Evolutionary conservation across 1,284 basidiomycete genomes (phyloP).

Genomic region (Pisolithus thermaeus): DNA sequence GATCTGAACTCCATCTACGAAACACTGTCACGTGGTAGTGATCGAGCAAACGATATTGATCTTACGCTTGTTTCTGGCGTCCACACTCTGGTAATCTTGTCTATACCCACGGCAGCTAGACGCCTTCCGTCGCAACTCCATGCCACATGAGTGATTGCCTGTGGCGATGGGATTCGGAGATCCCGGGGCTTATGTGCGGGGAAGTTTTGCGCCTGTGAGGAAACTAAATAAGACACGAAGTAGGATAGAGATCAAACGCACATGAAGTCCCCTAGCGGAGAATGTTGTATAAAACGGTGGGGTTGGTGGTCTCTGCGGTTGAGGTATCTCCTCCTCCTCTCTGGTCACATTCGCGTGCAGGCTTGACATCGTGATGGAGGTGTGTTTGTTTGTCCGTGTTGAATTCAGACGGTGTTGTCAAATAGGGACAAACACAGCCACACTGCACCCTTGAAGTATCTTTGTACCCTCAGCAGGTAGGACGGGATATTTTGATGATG

Average conservation of each 20-base stretch:
- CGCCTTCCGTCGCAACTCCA: constrained; percentile 80
- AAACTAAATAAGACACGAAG: constrained; percentile 11
- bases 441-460: no score
- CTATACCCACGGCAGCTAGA: constrained; percentile 70
- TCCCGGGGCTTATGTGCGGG: constrained; percentile 73
- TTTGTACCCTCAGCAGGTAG: no score
- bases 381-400: constrained; percentile 20
- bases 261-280: constrained; percentile 61
- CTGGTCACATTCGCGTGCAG: constrained; percentile 22
- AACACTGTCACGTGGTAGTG: constrained; percentile 1
- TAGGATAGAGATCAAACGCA: constrained; percentile 33
- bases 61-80: constrained; percentile 68
- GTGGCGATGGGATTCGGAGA: constrained; percentile 55
- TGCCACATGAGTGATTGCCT: constrained; percentile 66
- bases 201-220: constrained; percentile 60
- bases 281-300: constrained; percentile 69
- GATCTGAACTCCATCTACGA: constrained; percentile 62
- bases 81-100: constrained; percentile 72
- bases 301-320: constrained; percentile 65
- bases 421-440: neutral
- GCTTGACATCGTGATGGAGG: constrained; percentile 16
- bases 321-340: constrained; percentile 53
- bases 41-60: constrained; percentile 7
- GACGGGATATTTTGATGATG: no score
- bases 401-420: constrained; percentile 11